A percentile compares a stretch with the other conserved stretches of the same genome.
Conservation (phyloP, 441 rosid species). For the Erodium texanum region DNA sequence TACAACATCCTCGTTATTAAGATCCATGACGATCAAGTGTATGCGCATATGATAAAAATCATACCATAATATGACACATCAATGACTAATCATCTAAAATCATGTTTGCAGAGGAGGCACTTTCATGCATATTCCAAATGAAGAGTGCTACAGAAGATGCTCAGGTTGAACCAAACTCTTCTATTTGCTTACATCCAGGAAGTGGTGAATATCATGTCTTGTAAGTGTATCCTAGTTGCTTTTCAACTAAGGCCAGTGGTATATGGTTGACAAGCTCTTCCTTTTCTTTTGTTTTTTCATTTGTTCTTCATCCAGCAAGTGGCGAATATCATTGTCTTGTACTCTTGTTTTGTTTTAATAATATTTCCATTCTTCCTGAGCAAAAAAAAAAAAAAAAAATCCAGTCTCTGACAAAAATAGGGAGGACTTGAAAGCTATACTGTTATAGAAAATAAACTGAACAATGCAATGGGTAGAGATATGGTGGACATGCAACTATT, state of each 20-base stretch:
- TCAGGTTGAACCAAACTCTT: conserved; percentile 45
- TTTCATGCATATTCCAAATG: conserved; percentile 70
- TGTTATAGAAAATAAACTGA: background rate
- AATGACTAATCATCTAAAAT: background rate
- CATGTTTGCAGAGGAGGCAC: conserved; percentile 39
- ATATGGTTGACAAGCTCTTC: conserved; percentile 3
- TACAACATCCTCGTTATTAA: too few species aligned
- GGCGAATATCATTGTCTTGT: too few species aligned
- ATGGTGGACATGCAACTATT: background rate
- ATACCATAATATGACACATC: too few species aligned
- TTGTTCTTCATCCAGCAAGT: too few species aligned
- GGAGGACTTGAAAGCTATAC: too few species aligned
- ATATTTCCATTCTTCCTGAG: too few species aligned
- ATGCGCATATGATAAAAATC: too few species aligned
- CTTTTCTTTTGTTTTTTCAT: background rate
- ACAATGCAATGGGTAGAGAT: background rate
- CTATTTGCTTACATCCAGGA: conserved; percentile 71
- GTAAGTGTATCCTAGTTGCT: conserved; percentile 44
- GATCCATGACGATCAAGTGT: too few species aligned
- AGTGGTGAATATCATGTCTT: conserved; percentile 84
- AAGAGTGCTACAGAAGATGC: conserved; percentile 63
- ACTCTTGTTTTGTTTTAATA: background rate
- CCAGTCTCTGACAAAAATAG: background rate
- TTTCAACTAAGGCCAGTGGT: conserved; percentile 9
- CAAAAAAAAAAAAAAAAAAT: too few species aligned